Evolutionary conservation across 176 grass and related monocot species (phyloP).

Genomic region (Cenchrus fungigraminus): DNA sequence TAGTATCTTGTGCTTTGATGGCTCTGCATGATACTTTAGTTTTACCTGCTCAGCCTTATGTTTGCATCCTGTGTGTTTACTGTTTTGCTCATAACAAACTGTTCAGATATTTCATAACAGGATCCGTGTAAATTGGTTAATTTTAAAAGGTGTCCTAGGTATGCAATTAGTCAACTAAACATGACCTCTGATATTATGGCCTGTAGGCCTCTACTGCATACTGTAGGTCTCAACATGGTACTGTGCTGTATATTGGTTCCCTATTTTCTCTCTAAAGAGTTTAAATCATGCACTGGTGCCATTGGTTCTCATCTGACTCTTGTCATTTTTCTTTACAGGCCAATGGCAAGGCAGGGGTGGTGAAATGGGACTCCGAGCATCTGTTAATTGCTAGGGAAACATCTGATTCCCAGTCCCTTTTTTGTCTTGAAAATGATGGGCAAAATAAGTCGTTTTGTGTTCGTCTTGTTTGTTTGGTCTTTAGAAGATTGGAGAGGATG

Average conservation of each 20-base stretch:
- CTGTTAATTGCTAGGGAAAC: constrained; percentile 28
- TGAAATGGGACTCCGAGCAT: constrained; percentile 40
- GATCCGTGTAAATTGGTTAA: background rate
- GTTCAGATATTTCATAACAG: background rate
- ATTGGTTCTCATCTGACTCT: background rate
- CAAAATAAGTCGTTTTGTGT: constrained; percentile 68
- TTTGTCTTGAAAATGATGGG: constrained; percentile 48
- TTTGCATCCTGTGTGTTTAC: constrained; percentile 24
- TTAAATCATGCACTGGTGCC: background rate
- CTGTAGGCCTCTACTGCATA: too few species aligned
- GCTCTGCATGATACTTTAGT: background rate
- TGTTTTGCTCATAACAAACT: constrained; percentile 13
- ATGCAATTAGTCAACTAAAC: background rate
- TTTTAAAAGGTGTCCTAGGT: background rate
- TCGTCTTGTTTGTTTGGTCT: constrained; percentile 48
- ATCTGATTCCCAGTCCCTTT: constrained; percentile 21
- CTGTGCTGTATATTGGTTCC: background rate
- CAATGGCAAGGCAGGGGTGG: constrained; percentile 64
- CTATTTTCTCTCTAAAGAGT: background rate
- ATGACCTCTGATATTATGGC: background rate
- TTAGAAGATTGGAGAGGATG: constrained; percentile 52
- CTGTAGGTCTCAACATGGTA: background rate
- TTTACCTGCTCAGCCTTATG: background rate
- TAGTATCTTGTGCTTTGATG: constrained; percentile 10
- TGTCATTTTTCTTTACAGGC: constrained; percentile 45